These are phyloP conservation scores for Paramecium octaurelia DNA, from an alignment of 73 alveolate genomes.

Conservation along the genomic window DNA sequence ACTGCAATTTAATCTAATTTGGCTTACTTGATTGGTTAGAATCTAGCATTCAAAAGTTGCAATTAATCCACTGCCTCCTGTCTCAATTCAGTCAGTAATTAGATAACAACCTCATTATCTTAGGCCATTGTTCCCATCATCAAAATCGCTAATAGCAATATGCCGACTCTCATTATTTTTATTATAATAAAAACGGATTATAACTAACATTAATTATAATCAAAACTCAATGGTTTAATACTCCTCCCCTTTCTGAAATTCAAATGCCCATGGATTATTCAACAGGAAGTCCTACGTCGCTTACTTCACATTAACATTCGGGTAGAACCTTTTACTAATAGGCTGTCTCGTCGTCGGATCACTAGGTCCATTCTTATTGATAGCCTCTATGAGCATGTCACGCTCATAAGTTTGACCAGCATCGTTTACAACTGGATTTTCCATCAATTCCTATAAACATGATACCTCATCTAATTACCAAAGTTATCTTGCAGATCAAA, in stretches of 20 bases:
- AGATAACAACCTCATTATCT: neutral
- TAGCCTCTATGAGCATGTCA: neutral
- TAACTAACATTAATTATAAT: neutral
- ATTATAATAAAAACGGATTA: conserved; percentile 16
- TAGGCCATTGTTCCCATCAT: neutral
- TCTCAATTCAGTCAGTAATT: conserved; percentile 11
- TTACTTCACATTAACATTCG: conserved; percentile 2
- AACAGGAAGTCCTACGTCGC: neutral
- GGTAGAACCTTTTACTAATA: neutral
- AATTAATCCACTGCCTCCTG: conserved; percentile 7
- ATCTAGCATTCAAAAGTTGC: neutral
- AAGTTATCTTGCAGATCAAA: conserved; percentile 12
- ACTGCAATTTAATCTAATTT: conserved; percentile 14
- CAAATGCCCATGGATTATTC: conserved; percentile 25
- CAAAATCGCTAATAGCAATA: neutral
- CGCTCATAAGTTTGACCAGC: conserved; percentile 33
- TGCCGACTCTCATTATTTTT: neutral
- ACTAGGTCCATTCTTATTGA: neutral
- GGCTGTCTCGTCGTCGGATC: neutral
- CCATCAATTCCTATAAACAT: conserved; percentile 29
- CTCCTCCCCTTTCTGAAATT: neutral
- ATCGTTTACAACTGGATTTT: conserved; percentile 1
- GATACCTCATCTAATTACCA: neutral
- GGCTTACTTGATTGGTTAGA: conserved; percentile 25
- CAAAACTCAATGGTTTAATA: neutral